Conservation (phyloP, 1,139 yeast genomes). For the Yamadazyma kanchanaburiensis region DNA sequence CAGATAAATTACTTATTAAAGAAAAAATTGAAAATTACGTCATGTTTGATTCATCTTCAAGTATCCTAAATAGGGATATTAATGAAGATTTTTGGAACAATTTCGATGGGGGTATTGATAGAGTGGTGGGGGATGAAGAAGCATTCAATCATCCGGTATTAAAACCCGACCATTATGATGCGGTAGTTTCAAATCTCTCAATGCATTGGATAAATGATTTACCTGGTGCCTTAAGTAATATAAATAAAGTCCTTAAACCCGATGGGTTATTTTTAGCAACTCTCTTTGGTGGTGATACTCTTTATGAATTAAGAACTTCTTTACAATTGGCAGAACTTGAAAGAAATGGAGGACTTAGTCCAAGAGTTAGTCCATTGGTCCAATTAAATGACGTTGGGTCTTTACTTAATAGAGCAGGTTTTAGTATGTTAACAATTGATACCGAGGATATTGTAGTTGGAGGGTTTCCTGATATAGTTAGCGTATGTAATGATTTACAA, state of each 20-base stretch:
- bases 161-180: conserved; percentile 54
- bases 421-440: conserved; percentile 77
- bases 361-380: conserved; percentile 78
- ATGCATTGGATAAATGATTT: conserved; percentile 86
- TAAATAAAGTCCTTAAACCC: conserved; percentile 65
- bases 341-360: conserved; percentile 74
- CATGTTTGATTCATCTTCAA: conserved; percentile 66
- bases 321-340: conserved; percentile 82
- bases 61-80: conserved; percentile 50
- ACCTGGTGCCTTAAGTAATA: conserved; percentile 57
- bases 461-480: conserved; percentile 71
- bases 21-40: conserved; percentile 53
- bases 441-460: conserved; percentile 78
- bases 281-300: conserved; percentile 82
- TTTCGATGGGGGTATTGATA: conserved; percentile 41
- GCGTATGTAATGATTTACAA: conserved; percentile 69
- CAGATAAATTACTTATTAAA: conserved; percentile 51
- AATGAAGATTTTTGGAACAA: conserved; percentile 29
- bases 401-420: conserved; percentile 70
- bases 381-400: conserved; percentile 76
- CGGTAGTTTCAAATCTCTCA: conserved; percentile 69
- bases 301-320: conserved; percentile 76
- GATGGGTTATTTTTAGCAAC: conserved; percentile 84
- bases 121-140: conserved; percentile 69
- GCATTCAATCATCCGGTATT: conserved; percentile 39